Base-by-base conservation (phyloP, 2,329 filamentous ascomycete species). In the Epichloe sp. region DNA sequence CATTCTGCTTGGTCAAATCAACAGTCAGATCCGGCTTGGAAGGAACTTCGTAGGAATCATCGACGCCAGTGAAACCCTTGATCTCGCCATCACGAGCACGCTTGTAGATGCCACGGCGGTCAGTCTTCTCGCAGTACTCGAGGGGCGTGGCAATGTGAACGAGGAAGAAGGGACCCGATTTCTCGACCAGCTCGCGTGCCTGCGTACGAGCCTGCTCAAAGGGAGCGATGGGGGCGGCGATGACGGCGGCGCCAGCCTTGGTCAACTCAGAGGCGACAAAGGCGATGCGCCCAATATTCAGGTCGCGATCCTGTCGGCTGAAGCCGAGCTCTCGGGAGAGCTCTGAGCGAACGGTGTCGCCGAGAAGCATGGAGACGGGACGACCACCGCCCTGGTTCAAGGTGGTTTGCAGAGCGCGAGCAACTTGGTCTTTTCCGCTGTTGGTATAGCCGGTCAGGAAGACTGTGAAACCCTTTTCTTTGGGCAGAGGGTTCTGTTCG, bases 401-500 rank as follows among this genome's bases (percentile, higher is more conserved):
- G 0, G 91, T 97, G 52, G 95, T 88, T 73, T 98, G 93, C 55
- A 98, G 79, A 42, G 93, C 93, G 61, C 93, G 88, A 49, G 89
- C 93, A 61, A 98, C 86, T 67, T 93, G 87, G 71, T 97, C 91
- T 77, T 98, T 98, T 71, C 93, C 93, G 53, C 81, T 86, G 82
- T 97, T 98, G 68, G 86, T 85, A 78, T 93, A 96, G 55, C 93
- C 93, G 3, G 93, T 97, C 58, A 98, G 78, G 83, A 98, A 96
- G 71, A 98, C 80, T 56, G 93, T 97, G 80, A 98, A 98, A 57
- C 93, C 93, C 76, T 98, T 94, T 65, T 85, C 80, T 62, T 81
- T 83, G 59, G 93, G 86, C 48, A 94, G 82, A 47, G 91, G 93
- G 76, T 97, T 93, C 60, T 91, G 95, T 75, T 98, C 90, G 63